Conservation (phyloP, 805 yeast genomes). For the Zygoascus biomembranicola region DNA sequence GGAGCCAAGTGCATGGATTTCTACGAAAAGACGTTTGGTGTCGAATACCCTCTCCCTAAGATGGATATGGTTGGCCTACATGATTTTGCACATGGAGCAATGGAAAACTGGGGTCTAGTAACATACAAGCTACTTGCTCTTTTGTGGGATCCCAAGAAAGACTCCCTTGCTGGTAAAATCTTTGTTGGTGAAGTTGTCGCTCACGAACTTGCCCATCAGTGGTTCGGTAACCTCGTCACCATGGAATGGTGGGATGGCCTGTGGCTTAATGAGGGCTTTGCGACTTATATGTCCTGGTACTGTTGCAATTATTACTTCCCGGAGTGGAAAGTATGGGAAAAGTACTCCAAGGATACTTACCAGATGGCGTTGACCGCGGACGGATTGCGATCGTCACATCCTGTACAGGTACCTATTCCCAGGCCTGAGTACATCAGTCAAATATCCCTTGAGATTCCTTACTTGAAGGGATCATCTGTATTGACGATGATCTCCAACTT, state of each 20-base stretch:
- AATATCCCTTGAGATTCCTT: conserved; percentile 78
- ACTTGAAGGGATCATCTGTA: conserved; percentile 71
- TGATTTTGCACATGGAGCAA: conserved; percentile 80
- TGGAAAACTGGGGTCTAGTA: conserved; percentile 72
- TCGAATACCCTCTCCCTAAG: conserved; percentile 72
- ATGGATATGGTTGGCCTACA: conserved; percentile 77
- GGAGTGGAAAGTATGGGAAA: conserved; percentile 82
- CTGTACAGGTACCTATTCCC: conserved; percentile 75
- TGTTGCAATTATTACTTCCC: conserved; percentile 70
- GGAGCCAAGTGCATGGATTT: conserved; percentile 69
- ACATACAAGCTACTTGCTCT: conserved; percentile 74
- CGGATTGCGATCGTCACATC: conserved; percentile 73
- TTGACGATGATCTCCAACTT: conserved; percentile 73
- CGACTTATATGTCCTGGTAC: conserved; percentile 88
- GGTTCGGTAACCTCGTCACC: conserved; percentile 86
- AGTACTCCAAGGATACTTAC: conserved; percentile 64
- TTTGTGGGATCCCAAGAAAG: conserved; percentile 54
- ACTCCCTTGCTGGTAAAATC: conserved; percentile 38
- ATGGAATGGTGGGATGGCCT: conserved; percentile 92
- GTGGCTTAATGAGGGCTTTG: conserved; percentile 85
- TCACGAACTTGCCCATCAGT: conserved; percentile 86
- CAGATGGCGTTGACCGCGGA: conserved; percentile 66
- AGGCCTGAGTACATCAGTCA: conserved; percentile 75
- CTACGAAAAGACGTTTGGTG: conserved; percentile 65
- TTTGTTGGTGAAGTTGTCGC: conserved; percentile 79